Evolutionary conservation across 495 filamentous ascomycete species (phyloP), one percentile per base, ranked within the genome.

Genomic region (Copromyces sp.): DNA sequence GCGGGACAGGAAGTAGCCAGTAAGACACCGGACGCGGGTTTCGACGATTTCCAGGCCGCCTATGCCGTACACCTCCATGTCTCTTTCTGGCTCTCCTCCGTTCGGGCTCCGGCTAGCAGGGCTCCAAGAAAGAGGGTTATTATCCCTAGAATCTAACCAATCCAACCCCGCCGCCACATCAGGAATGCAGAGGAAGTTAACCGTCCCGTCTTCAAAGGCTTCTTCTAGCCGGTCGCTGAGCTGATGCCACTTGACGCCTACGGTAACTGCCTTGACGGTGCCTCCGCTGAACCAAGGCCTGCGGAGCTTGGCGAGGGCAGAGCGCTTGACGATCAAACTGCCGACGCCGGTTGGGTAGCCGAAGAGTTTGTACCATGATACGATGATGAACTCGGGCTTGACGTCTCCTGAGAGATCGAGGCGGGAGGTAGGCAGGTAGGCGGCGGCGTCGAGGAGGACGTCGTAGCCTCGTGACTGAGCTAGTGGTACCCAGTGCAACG

Each of bases 351-450:
- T 82, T 0, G 89, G 89, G 71, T 87, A 88, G 3, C 89, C 89
- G 74, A 90, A 91, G 8, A 90, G 86, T 76, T 90, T 91, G 80
- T 90, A 90, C 76, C 88, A 89, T 68, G 85, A 87, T 20, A 89
- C 69, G 9, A 82, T 83, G 7, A 82, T 81, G 74, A 90, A 90
- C 47, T 91, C 89, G 16, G 89, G 87, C 20, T 81, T 78, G 35
- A 83, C 69, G 71, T 85, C 78, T 14, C 53, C 29, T 38, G 82
- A 82, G 7, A 91, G 78, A 75, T 89, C 85, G 4, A 90, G 78
- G 7, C 79, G 82, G 1, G 82, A 77, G 9, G 88, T 90, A 3
- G 87, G 83, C 0, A 87, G 82, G 68, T 86, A 84, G 9, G 89
- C 88, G 6, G 89, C 88, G 0, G 86, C 86, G 75, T 90, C 89